Evolutionary conservation across 2,329 filamentous ascomycete genomes (phyloP).

Genomic region (Aspergillus alliaceus): DNA sequence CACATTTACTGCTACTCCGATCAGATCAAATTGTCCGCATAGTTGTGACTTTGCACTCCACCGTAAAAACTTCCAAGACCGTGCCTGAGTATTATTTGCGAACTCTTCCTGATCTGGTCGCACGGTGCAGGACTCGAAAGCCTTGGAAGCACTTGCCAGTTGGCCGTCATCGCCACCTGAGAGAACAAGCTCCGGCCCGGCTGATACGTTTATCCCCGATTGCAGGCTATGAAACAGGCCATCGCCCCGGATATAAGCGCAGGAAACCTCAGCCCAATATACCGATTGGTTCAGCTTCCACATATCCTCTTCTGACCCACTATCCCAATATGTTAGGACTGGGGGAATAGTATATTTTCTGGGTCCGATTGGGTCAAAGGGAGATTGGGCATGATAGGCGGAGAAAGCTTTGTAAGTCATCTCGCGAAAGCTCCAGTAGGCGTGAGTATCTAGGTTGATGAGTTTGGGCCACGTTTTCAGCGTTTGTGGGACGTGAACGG

Average conservation of each 20-base stretch:
- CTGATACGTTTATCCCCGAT: too few relatives aligned
- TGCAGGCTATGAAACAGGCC: too few relatives aligned
- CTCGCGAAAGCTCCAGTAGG: neutral
- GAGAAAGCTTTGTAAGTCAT: neutral
- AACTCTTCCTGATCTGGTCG: neutral
- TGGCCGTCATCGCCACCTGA: too few relatives aligned
- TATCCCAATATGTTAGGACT: slow-evolving; percentile 2
- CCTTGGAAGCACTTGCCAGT: neutral
- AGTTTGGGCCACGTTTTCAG: slow-evolving; percentile 5
- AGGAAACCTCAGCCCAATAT: slow-evolving; percentile 7
- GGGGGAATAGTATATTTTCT: slow-evolving; percentile 6
- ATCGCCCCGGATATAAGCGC: neutral
- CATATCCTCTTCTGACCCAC: slow-evolving; percentile 2
- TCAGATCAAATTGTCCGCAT: neutral
- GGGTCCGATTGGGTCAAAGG: neutral
- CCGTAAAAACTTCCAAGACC: slow-evolving; percentile 1
- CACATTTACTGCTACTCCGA: neutral
- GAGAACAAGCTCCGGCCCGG: neutral
- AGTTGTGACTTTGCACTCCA: neutral
- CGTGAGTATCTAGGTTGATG: neutral
- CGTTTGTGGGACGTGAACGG: neutral
- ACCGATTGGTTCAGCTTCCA: slow-evolving; percentile 6
- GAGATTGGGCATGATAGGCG: neutral
- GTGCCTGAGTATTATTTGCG: neutral
- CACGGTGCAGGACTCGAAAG: neutral